These are phyloP conservation scores for Tulasnella sp. DNA, from an alignment of 768 basidiomycete genomes.

Conservation along the genomic window DNA sequence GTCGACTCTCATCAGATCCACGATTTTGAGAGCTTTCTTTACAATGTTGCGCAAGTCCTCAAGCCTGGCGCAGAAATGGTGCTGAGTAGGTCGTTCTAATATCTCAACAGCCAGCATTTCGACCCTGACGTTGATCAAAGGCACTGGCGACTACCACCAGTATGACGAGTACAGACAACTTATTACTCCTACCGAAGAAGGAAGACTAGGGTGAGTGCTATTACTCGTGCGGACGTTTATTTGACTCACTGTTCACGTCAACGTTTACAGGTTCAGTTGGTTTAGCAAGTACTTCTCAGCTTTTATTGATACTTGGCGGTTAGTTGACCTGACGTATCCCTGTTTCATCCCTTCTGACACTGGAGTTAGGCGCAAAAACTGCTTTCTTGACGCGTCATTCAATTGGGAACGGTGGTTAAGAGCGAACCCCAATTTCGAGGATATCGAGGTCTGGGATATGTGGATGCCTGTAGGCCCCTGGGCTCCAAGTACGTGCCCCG, in stretches of 20 bases:
- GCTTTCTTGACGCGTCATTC: not conserved
- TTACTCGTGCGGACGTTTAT: not conserved
- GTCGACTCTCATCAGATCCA: not conserved
- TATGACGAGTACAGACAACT: not conserved
- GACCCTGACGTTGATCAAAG: constrained; percentile 9
- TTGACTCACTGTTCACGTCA: not conserved
- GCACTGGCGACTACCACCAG: constrained; percentile 7
- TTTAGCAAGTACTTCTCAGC: constrained; percentile 1
- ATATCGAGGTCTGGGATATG: constrained; percentile 1
- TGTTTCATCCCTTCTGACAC: not conserved
- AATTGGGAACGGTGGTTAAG: not conserved
- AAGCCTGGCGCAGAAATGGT: constrained; percentile 1
- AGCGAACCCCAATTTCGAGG: constrained; percentile 3
- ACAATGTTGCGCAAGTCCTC: constrained; percentile 4
- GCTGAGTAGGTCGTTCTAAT: too few relatives aligned
- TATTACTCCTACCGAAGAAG: not conserved
- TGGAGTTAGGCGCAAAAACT: not conserved
- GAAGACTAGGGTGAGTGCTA: not conserved
- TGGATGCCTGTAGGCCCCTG: constrained; percentile 9
- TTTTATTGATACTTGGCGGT: not conserved
- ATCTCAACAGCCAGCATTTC: too few relatives aligned
- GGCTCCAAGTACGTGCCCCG: not conserved
- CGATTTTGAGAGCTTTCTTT: constrained; percentile 11
- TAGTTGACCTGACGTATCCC: not conserved
- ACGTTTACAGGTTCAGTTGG: constrained; percentile 2